Conservation (phyloP, 2,329 filamentous ascomycete genomes). For the Colletotrichum chlorophyti region DNA sequence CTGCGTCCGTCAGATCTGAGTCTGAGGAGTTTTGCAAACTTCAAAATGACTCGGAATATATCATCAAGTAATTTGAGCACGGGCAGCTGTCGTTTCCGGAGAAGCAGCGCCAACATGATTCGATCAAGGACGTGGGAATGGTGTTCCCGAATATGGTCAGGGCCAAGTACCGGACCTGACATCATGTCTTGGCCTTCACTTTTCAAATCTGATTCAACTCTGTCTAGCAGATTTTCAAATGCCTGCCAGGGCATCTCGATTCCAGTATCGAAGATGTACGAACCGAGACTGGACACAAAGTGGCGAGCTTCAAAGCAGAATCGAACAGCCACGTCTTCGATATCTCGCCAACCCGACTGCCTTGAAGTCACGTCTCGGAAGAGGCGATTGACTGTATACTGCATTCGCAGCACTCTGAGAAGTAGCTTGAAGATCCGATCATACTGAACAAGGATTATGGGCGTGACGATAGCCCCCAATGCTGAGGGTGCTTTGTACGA, state of each 20-base stretch:
- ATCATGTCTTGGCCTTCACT: constrained; percentile 41
- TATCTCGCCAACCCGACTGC: constrained; percentile 41
- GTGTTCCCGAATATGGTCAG: constrained; percentile 70
- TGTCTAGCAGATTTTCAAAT: constrained; percentile 71
- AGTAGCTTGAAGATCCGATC: constrained; percentile 85
- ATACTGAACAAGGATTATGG: constrained; percentile 75
- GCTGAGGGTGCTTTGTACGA: constrained; percentile 81
- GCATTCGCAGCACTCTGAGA: constrained; percentile 78
- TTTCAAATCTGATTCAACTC: constrained; percentile 64
- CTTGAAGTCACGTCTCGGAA: constrained; percentile 61
- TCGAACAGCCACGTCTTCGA: constrained; percentile 51
- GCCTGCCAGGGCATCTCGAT: constrained; percentile 75
- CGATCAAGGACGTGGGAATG: constrained; percentile 78
- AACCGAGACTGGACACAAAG: constrained; percentile 75
- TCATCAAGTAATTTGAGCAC: constrained; percentile 77
- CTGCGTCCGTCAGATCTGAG: constrained; percentile 46
- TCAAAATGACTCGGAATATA: constrained; percentile 75
- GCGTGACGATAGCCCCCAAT: constrained; percentile 76
- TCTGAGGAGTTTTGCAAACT: constrained; percentile 66
- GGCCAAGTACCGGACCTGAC: constrained; percentile 61
- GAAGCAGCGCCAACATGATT: constrained; percentile 75
- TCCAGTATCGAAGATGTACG: constrained; percentile 82
- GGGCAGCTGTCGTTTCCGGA: constrained; percentile 77
- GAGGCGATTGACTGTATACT: constrained; percentile 74
- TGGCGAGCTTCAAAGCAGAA: constrained; percentile 82